phyloP scores from a whole-genome alignment of 2,329 filamentous ascomycete genomes.

The Biscogniauxia mediterranea region DNA sequence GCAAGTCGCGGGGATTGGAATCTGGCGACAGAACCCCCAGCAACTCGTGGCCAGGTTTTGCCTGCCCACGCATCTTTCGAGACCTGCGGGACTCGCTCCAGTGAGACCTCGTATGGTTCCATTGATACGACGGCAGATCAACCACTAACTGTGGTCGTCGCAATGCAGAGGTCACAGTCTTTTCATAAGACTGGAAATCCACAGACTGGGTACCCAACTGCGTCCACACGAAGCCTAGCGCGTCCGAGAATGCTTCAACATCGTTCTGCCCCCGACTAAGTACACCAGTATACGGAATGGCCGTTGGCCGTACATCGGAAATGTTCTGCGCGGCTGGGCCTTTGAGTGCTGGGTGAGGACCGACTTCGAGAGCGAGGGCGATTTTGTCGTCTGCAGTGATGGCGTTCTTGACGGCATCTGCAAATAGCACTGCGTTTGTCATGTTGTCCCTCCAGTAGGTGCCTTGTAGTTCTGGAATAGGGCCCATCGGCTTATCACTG shows the following conservation, averaged over 20 bases:
- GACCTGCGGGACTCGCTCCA: conserved; percentile 17
- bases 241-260: conserved; percentile 14
- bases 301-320: conserved; percentile 14
- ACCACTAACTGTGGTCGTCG: conserved; percentile 6
- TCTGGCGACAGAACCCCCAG: conserved; percentile 8
- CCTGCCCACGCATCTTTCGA: background rate
- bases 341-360: conserved; percentile 45
- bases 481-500: conserved; percentile 6
- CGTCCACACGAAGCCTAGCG: conserved; percentile 17
- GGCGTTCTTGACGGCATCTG: conserved; percentile 36
- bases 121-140: conserved; percentile 17
- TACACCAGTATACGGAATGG: conserved; percentile 33
- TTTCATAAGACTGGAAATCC: conserved; percentile 6
- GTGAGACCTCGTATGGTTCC: conserved; percentile 14
- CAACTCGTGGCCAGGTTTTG: conserved; percentile 8
- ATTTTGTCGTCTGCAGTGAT: conserved; percentile 24
- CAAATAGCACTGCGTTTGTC: conserved; percentile 42
- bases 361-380: conserved; percentile 43
- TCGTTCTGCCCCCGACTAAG: conserved; percentile 32
- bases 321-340: conserved; percentile 38
- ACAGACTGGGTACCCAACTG: conserved; percentile 8
- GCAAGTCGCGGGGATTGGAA: conserved; percentile 5
- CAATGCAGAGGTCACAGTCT: background rate
- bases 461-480: conserved; percentile 3
- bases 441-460: conserved; percentile 48